Base-by-base conservation (phyloP, 768 basidiomycete genomes). In the Mycena olivaceomarginata region DNA sequence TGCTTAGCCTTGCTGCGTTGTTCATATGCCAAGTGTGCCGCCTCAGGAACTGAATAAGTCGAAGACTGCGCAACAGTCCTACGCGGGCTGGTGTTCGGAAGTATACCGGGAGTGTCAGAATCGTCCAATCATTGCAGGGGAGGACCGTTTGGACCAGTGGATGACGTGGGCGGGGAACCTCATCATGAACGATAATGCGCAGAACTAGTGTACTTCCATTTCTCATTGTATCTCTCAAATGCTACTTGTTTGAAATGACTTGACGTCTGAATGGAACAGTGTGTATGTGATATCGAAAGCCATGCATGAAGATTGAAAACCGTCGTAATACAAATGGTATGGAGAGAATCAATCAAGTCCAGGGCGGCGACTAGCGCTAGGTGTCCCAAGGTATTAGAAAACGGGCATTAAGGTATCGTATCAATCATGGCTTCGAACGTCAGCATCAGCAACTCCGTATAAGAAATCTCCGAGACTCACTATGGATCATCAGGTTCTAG, bases 341-440 rank as follows among this genome's bases (percentile, higher is more conserved):
- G 71, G 71, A 72, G 66, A 67, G 51, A 46, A 45, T 65, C 43
- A 22, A 46, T 67, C 66, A 60, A 69, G 59, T 60, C 63, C 48
- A 41, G 51, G 67, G 67, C 22, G 13, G 46, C 76, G 76, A 43
- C 72, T 53, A 67, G 76, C 76, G 72, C 67, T 53, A 77, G 4
- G 37, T 69, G 76, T 77, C 76, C 70, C 65, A 46, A 45, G n/a
- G 56, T 68, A 77, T 66, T 74, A 77, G 65, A 73, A 31, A 62
- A 25, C 41, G 70, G 22, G 62, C 62, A 64, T 51, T 69, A 72
- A 62, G 70, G 72, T 77, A 77, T 77, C 76, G 63, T 77, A 60
- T 72, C 41, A 41, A 31, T 77, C 76, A 66, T 77, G 67, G 72
- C 76, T 77, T 53, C 5, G 41, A 68, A 70, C 43, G 25, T 73